A percentile compares a stretch with the other conserved stretches of the same genome.
phyloP scores from a whole-genome alignment of 2,329 filamentous ascomycete species.

The Lomentospora prolificans region DNA sequence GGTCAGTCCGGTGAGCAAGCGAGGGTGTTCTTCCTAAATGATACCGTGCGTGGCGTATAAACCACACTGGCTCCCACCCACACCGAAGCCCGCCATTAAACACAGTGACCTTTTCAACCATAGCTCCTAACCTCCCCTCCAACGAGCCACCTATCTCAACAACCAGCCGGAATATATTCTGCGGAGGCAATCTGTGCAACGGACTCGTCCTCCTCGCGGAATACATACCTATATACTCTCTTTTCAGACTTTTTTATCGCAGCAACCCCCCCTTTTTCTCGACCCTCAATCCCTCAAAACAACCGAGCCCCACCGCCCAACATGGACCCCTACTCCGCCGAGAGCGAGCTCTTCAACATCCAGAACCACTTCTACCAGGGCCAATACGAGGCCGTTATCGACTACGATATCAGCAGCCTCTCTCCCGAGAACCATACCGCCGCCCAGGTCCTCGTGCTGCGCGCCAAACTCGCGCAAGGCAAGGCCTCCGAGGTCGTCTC shows the following conservation, averaged over 20 bases:
- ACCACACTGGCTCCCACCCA: background rate
- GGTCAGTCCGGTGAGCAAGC: too few species aligned
- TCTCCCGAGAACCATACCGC: constrained; percentile 68
- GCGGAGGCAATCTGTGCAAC: too few species aligned
- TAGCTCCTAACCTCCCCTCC: background rate
- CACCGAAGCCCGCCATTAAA: background rate
- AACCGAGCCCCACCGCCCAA: constrained; percentile 17
- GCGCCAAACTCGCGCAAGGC: constrained; percentile 74
- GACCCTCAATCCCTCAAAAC: background rate
- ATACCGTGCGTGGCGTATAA: background rate
- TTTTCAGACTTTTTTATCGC: too few species aligned
- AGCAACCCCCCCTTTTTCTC: background rate
- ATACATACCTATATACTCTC: background rate
- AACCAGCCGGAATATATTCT: too few species aligned
- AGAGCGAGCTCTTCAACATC: constrained; percentile 63
- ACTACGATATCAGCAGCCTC: constrained; percentile 74
- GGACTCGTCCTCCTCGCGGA: background rate
- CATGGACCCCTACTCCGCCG: constrained; percentile 63
- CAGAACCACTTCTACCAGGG: constrained; percentile 66
- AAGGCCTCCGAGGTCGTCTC: constrained; percentile 64
- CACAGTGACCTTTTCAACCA: constrained; percentile 7
- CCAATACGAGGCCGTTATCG: constrained; percentile 77
- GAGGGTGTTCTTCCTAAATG: too few species aligned
- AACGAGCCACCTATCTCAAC: background rate
- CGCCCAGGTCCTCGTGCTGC: constrained; percentile 67